phyloP scores from a whole-genome alignment of 1,284 basidiomycete species.

The Rhodotorula sp. region DNA sequence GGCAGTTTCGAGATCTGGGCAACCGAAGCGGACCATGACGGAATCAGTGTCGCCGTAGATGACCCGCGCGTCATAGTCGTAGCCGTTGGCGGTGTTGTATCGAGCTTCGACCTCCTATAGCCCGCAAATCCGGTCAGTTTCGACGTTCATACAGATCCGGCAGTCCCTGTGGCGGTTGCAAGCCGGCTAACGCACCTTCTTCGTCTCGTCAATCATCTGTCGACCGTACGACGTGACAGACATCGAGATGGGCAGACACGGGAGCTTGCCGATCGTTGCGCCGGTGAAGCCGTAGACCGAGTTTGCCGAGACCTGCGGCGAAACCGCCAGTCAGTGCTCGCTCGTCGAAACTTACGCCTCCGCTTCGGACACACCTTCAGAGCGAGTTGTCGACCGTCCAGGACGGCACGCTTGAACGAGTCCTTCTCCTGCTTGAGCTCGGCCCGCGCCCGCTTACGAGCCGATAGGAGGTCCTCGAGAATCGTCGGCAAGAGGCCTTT shows the following conservation, averaged over 20 bases:
- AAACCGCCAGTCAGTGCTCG: not conserved
- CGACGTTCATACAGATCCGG: too few species aligned
- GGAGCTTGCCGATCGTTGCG: conserved; percentile 89
- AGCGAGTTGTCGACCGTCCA: conserved; percentile 91
- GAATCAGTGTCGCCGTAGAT: conserved; percentile 98
- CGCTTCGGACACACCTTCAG: conserved; percentile 63
- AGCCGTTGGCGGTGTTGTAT: conserved; percentile 80
- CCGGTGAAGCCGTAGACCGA: conserved; percentile 97
- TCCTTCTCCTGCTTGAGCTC: conserved; percentile 93
- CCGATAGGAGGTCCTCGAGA: conserved; percentile 83
- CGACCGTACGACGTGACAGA: conserved; percentile 90
- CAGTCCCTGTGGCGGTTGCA: not conserved
- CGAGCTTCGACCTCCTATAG: conserved; percentile 80
- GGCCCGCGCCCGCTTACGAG: conserved; percentile 86
- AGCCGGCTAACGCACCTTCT: conserved; percentile 58
- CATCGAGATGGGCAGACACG: conserved; percentile 89
- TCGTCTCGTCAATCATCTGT: conserved; percentile 95
- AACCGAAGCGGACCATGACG: conserved; percentile 94
- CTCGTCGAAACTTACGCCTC: too few species aligned
- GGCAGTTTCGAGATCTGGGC: conserved; percentile 73
- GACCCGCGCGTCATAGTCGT: conserved; percentile 79
- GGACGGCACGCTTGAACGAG: conserved; percentile 87
- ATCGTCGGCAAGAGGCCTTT: conserved; percentile 89
- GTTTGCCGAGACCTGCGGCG: conserved; percentile 80
- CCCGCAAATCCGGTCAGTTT: not conserved